Conservation (phyloP, 495 filamentous ascomycete species). For the Neurospora sp. region DNA sequence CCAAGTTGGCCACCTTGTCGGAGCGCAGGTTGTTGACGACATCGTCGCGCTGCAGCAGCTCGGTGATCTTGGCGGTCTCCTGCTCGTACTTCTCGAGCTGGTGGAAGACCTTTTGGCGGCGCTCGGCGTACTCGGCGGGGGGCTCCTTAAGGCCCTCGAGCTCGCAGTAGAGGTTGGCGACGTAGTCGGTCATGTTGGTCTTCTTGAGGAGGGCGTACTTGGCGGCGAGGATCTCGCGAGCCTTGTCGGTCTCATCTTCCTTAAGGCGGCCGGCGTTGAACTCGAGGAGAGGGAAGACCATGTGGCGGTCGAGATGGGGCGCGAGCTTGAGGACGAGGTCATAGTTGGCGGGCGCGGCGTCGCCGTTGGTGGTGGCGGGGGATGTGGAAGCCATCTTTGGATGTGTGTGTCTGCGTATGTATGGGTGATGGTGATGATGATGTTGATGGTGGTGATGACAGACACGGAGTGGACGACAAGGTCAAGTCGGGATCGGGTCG, state of each 20-base stretch:
- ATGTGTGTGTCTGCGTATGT: neutral
- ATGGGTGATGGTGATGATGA: neutral
- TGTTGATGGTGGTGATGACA: neutral
- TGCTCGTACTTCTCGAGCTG: constrained; percentile 71
- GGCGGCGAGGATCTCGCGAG: constrained; percentile 62
- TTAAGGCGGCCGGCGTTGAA: constrained; percentile 50
- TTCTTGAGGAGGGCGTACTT: constrained; percentile 89
- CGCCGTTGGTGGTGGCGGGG: constrained; percentile 36
- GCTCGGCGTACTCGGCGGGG: constrained; percentile 76
- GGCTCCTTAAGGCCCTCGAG: constrained; percentile 68
- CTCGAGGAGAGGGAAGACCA: constrained; percentile 89
- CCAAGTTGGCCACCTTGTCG: constrained; percentile 96
- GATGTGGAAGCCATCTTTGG: constrained; percentile 27
- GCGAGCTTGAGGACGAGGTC: constrained; percentile 83
- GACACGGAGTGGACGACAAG: neutral
- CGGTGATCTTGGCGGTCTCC: constrained; percentile 74
- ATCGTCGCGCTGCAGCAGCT: constrained; percentile 72
- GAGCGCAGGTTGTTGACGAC: constrained; percentile 80
- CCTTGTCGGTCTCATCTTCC: constrained; percentile 44
- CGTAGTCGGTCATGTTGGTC: constrained; percentile 97
- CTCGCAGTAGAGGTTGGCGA: constrained; percentile 77
- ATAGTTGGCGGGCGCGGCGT: constrained; percentile 46
- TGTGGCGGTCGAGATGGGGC: constrained; percentile 86
- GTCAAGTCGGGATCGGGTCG: neutral
- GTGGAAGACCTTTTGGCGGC: constrained; percentile 78